These are phyloP conservation scores for Stipa capillata DNA, from an alignment of 176 grass and related monocot genomes.

Conservation along the genomic window DNA sequence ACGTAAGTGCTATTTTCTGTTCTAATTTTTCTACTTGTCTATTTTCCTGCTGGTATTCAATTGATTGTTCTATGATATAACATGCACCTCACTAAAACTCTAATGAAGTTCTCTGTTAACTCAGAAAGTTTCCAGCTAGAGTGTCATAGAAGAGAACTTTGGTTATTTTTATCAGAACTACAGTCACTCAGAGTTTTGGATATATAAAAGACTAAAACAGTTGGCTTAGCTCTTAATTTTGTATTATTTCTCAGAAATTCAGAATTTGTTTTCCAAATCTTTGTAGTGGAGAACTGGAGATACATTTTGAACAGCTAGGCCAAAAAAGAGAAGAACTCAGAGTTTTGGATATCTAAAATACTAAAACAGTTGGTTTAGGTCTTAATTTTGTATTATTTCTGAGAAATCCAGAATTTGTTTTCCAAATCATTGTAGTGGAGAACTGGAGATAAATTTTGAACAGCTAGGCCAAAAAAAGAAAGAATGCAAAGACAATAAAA, in stretches of 20 bases:
- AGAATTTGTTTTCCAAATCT: background rate
- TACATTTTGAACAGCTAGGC: background rate
- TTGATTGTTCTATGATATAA: background rate
- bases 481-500: no score
- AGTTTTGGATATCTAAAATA: no score
- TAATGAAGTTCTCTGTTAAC: background rate
- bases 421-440: no score
- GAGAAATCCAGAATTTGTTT: no score
- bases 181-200: background rate
- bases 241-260: background rate
- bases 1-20: slow-evolving; percentile 34
- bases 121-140: background rate
- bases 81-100: background rate
- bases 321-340: no score
- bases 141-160: background rate
- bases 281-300: background rate
- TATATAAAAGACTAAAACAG: background rate
- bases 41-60: background rate
- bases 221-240: background rate
- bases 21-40: background rate
- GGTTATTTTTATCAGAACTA: background rate
- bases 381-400: no score
- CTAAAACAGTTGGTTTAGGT: no score
- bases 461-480: no score
- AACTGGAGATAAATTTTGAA: no score